Evolutionary conservation across 1,284 basidiomycete species (phyloP).

Genomic region (Termitomyces sp.): DNA sequence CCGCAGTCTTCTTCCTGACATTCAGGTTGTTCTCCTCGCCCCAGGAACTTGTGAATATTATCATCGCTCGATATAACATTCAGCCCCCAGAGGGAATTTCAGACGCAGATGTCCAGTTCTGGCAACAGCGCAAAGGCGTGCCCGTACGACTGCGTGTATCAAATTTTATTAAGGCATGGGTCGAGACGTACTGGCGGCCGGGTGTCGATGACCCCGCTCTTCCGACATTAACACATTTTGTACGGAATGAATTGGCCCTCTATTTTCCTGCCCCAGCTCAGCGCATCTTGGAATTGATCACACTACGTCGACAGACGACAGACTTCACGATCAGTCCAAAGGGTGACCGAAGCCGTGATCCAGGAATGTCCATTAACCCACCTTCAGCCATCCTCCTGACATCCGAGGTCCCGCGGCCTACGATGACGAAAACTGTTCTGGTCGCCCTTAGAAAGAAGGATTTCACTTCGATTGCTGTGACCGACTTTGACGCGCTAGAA

Average conservation of each 20-base stretch:
- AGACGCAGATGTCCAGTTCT: constrained; percentile 63
- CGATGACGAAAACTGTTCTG: constrained; percentile 81
- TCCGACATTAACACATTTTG: constrained; percentile 58
- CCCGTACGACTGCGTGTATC: constrained; percentile 87
- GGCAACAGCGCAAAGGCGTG: constrained; percentile 83
- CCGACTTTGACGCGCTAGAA: constrained; percentile 93
- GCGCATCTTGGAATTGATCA: constrained; percentile 70
- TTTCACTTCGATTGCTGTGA: constrained; percentile 60
- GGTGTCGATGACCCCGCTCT: constrained; percentile 61
- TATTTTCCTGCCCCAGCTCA: constrained; percentile 67
- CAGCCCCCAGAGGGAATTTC: constrained; percentile 53
- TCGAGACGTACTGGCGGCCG: constrained; percentile 85
- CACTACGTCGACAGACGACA: constrained; percentile 43
- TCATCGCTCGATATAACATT: constrained; percentile 82
- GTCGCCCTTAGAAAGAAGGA: constrained; percentile 55
- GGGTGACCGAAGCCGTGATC: constrained; percentile 60
- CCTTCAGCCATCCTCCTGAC: constrained; percentile 41
- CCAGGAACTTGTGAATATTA: constrained; percentile 64
- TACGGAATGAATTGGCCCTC: constrained; percentile 53
- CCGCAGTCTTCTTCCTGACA: constrained; percentile 89
- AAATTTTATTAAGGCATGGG: constrained; percentile 91
- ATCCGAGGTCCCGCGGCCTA: constrained; percentile 71
- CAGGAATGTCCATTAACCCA: constrained; percentile 65
- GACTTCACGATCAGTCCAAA: constrained; percentile 46
- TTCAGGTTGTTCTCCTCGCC: constrained; percentile 93